Evolutionary conservation across 495 filamentous ascomycete species (phyloP).

Genomic region (Venustampulla echinocandica): DNA sequence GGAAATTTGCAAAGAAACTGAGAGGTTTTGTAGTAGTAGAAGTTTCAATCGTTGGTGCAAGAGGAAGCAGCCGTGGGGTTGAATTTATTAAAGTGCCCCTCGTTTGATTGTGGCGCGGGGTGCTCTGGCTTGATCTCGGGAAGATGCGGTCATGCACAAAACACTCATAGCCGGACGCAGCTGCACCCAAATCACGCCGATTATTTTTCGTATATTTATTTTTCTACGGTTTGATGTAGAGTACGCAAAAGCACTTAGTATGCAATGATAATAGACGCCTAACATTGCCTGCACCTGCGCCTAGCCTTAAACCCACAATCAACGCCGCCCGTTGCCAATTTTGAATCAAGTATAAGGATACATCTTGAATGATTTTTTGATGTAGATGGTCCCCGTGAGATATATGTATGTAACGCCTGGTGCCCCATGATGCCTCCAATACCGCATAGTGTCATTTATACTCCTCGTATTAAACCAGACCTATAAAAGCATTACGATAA

Average conservation of each 20-base stretch:
- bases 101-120: constrained; percentile 14
- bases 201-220: too few relatives aligned
- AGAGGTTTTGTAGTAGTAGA: constrained; percentile 17
- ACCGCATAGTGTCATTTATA: not conserved
- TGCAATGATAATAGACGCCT: not conserved
- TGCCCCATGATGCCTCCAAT: not conserved
- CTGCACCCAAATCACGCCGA: too few relatives aligned
- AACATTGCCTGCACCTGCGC: not conserved
- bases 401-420: not conserved
- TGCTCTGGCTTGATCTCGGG: constrained; percentile 1
- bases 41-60: constrained; percentile 12
- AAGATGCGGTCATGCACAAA: not conserved
- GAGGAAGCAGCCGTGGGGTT: constrained; percentile 16
- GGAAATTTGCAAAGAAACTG: constrained; percentile 8
- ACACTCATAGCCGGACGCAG: not conserved
- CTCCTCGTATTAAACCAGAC: constrained; percentile 9
- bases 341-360: not conserved
- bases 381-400: not conserved
- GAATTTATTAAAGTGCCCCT: constrained; percentile 7
- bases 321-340: not conserved
- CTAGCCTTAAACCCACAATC: not conserved
- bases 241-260: too few relatives aligned
- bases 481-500: constrained; percentile 19
- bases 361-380: not conserved
- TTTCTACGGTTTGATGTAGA: too few relatives aligned